These are phyloP conservation scores for Epichloe scottii DNA, from an alignment of 2,329 filamentous ascomycete genomes.

Conservation along the genomic window DNA sequence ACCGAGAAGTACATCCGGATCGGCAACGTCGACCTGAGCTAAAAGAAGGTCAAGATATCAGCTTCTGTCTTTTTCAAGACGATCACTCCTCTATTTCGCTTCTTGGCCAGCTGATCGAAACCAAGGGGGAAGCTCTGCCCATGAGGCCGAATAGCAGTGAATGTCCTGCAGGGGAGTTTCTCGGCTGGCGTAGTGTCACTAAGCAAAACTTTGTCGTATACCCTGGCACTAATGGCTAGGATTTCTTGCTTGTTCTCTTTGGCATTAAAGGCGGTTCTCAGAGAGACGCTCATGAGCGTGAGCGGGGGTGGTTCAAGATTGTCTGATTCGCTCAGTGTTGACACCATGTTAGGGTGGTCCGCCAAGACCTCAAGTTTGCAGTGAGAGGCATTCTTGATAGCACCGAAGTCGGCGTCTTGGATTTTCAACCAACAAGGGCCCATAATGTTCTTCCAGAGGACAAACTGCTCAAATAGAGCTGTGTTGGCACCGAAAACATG, in stretches of 20 bases:
- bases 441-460: conserved; percentile 98
- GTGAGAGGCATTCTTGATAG: conserved; percentile 86
- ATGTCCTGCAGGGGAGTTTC: conserved; percentile 77
- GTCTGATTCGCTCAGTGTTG: conserved; percentile 62
- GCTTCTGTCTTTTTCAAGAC: conserved; percentile 74
- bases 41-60: conserved; percentile 81
- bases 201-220: conserved; percentile 83
- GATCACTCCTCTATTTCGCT: conserved; percentile 63
- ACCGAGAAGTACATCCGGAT: conserved; percentile 87
- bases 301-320: conserved; percentile 73
- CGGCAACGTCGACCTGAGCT: conserved; percentile 73
- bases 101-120: conserved; percentile 64
- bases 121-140: conserved; percentile 68
- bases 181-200: conserved; percentile 81
- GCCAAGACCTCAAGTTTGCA: conserved; percentile 89
- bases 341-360: conserved; percentile 64
- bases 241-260: conserved; percentile 97
- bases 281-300: conserved; percentile 88
- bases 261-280: conserved; percentile 78
- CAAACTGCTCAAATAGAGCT: conserved; percentile 91
- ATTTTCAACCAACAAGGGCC: conserved; percentile 96
- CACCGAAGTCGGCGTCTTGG: conserved; percentile 67
- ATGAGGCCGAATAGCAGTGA: conserved; percentile 79
- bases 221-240: conserved; percentile 75
- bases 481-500: conserved; percentile 91